A percentile compares a stretch with the other conserved stretches of the same genome.
These are phyloP conservation scores for Golubevia pallescens DNA, from an alignment of 1,284 basidiomycete genomes.

Conservation along the genomic window DNA sequence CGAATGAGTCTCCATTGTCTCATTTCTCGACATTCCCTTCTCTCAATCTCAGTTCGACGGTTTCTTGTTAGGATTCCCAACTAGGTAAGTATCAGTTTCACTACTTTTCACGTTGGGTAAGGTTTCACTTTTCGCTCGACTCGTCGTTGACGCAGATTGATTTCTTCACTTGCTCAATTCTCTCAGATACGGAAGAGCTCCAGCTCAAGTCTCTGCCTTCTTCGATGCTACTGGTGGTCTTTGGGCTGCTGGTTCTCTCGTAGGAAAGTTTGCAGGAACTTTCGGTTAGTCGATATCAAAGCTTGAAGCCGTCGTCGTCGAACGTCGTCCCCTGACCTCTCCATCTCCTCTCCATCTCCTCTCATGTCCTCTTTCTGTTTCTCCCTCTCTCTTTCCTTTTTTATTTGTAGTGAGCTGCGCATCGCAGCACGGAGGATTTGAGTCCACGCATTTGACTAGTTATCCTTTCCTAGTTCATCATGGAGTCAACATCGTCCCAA, in stretches of 20 bases:
- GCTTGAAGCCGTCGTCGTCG: constrained; percentile 11
- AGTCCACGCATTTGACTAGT: constrained; percentile 38
- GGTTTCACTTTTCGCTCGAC: no score
- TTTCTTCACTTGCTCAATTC: background rate
- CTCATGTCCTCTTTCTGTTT: background rate
- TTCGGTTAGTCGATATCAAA: constrained; percentile 44
- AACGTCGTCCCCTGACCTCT: background rate
- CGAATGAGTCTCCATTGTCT: background rate
- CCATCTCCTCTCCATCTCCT: background rate
- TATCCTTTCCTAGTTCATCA: constrained; percentile 47
- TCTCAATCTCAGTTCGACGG: constrained; percentile 31
- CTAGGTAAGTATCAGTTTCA: no score
- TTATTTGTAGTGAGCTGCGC: no score
- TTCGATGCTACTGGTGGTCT: constrained; percentile 48
- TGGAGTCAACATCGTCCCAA: constrained; percentile 33
- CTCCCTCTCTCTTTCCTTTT: no score
- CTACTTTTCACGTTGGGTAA: no score
- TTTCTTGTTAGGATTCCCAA: constrained; percentile 34
- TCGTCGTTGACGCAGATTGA: constrained; percentile 4
- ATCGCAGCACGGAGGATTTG: background rate
- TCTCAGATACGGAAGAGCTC: constrained; percentile 26
- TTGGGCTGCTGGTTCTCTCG: constrained; percentile 35
- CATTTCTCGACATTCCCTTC: no score
- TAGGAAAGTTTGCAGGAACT: constrained; percentile 40
- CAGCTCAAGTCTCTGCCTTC: constrained; percentile 46